Base-by-base conservation (phyloP, 2,329 filamentous ascomycete genomes). In the Ophiostoma sp. region DNA sequence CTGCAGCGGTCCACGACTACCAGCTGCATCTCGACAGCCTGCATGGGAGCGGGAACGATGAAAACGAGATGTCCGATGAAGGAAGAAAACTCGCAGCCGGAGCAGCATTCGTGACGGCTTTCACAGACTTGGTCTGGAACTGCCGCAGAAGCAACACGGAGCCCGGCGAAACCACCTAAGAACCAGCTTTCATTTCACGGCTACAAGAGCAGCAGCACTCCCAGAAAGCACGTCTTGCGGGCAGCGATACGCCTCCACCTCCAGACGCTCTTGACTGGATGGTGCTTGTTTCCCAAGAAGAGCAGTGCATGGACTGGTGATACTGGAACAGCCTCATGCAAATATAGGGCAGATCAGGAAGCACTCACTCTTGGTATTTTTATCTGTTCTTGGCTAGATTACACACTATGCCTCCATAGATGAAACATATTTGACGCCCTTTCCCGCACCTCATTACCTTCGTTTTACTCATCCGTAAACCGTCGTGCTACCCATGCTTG, bases 281-380 rank as follows among this genome's bases (percentile, higher is more conserved):
- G 3, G 62, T 39, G 6, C 41, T 71, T 13, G 13, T 54, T 13
- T 67, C 71, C 3, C 65, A 60, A 13, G 67, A 68, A 33, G 70
- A 72, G 27, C 69, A 23, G 17, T 44, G 36, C 23, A 52, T 73
- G 67, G 68, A 70, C 64, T 73, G 72, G 72, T 69, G 67, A 17
- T 70, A 69, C 33, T 72, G 70, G 72, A 70, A 68, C 23, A 70
- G 68, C 20, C 71, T 73, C 41, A 60, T 71, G 44, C 69, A 69
- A 27, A 60, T 72, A n/a, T 35, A 17, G 3, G 3, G 13, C 52
- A 23, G 27, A 15, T 4, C 27, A 3, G 2, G 17, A 31, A 33
- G 57, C 11, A 62, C 7, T 54, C 2, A 8, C 23, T 17, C n/a
- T 27, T 57, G 23, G 23, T 4, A 31, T 31, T 48, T 48, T 10